A percentile compares a stretch with the other conserved stretches of the same genome.
Conservation (phyloP, 768 basidiomycete genomes). For the Leccinum subgranulosum region DNA sequence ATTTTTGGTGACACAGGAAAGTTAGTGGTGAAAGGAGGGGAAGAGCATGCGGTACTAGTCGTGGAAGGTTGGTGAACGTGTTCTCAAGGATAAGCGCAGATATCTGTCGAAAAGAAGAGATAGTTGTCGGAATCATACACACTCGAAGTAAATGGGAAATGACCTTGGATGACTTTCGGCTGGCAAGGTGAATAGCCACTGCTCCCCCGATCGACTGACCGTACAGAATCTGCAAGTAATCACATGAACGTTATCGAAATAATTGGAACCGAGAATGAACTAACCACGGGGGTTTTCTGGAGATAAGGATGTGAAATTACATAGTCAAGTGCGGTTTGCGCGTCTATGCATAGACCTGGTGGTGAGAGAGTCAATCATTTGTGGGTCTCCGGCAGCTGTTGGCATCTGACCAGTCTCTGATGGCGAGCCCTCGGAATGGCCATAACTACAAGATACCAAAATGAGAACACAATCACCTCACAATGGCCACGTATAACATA, state of each 20-base stretch:
- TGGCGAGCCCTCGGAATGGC: constrained; percentile 80
- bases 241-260: not conserved
- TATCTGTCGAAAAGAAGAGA: constrained; percentile 44
- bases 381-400: not conserved
- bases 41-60: constrained; percentile 76
- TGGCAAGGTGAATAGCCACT: constrained; percentile 84
- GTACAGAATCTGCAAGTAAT: constrained; percentile 55
- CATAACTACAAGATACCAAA: constrained; percentile 56
- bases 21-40: constrained; percentile 71
- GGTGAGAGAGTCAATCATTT: not conserved
- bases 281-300: constrained; percentile 63
- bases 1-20: constrained; percentile 83
- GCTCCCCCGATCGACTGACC: constrained; percentile 93
- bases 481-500: constrained; percentile 31
- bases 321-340: constrained; percentile 80
- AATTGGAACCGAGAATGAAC: constrained; percentile 15
- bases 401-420: constrained; percentile 67
- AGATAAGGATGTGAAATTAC: constrained; percentile 61
- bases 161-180: constrained; percentile 69
- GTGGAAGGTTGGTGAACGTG: constrained; percentile 84
- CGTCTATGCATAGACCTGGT: constrained; percentile 76
- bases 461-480: not conserved
- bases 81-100: constrained; percentile 86
- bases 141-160: not conserved
- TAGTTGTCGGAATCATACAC: not conserved